phyloP scores from a whole-genome alignment of 257 asterid genomes.

The Euphrasia confusa region DNA sequence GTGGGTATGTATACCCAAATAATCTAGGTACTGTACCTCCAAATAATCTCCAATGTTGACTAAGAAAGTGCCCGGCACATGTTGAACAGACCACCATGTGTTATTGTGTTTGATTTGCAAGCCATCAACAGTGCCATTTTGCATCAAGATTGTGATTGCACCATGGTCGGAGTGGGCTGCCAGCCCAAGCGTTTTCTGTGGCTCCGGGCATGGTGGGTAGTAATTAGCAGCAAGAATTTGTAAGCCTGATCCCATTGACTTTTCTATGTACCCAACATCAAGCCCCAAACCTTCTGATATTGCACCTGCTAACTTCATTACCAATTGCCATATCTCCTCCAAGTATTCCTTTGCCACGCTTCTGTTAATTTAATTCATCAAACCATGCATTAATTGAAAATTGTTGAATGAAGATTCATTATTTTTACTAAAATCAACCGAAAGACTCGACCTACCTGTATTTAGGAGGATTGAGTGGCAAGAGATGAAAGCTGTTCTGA shows the following conservation, averaged over 20 bases:
- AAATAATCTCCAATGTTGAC: slow-evolving; percentile 58
- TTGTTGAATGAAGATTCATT: too few relatives aligned
- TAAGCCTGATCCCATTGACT: slow-evolving; percentile 36
- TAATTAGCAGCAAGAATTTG: slow-evolving; percentile 48
- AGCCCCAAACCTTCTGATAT: slow-evolving; percentile 59
- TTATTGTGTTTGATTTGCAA: slow-evolving; percentile 46
- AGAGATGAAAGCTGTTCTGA: slow-evolving; percentile 33
- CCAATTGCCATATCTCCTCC: slow-evolving; percentile 40
- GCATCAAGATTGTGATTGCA: slow-evolving; percentile 48
- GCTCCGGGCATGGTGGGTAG: slow-evolving; percentile 67
- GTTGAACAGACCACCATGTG: slow-evolving; percentile 37
- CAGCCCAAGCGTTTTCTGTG: slow-evolving; percentile 48
- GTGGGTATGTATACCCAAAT: too few relatives aligned
- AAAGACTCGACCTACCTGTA: slow-evolving; percentile 33
- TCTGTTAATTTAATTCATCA: slow-evolving; percentile 19
- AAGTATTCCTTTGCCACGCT: slow-evolving; percentile 38
- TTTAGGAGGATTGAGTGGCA: slow-evolving; percentile 44
- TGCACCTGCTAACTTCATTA: slow-evolving; percentile 31
- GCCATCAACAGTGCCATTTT: slow-evolving; percentile 45
- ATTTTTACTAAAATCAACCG: too few relatives aligned
- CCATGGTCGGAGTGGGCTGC: slow-evolving; percentile 67
- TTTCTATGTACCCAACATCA: slow-evolving; percentile 33
- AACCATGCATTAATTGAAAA: too few relatives aligned
- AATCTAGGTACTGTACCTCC: too few relatives aligned
- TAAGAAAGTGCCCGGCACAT: slow-evolving; percentile 43